Evolutionary conservation across 2,329 filamentous ascomycete genomes (phyloP).

Genomic region (Monosporascus cannonballus): DNA sequence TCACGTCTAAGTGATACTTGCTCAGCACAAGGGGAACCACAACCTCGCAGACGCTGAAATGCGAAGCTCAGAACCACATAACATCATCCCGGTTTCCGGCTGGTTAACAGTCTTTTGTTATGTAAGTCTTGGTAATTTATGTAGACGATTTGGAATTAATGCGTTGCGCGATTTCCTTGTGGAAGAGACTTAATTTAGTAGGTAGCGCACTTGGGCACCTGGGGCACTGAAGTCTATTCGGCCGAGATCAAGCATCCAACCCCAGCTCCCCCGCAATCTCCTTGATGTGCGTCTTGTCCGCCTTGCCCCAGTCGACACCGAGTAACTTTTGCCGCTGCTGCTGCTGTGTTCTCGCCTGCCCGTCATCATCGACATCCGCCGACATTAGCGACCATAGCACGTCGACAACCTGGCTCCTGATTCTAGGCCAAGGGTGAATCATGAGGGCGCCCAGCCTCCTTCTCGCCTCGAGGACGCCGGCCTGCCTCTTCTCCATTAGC

Average conservation of each 20-base stretch:
- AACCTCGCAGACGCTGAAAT: too few species aligned
- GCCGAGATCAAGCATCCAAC: conserved; percentile 15
- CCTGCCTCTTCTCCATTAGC: conserved; percentile 28
- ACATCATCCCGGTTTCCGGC: too few species aligned
- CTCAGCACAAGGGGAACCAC: not conserved
- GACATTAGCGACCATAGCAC: conserved; percentile 47
- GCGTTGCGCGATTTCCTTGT: not conserved
- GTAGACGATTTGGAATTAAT: not conserved
- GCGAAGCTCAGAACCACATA: too few species aligned
- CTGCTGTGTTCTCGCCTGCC: conserved; percentile 9
- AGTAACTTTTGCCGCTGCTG: conserved; percentile 31
- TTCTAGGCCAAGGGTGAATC: conserved; percentile 74
- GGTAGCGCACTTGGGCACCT: too few species aligned
- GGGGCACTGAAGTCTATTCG: not conserved
- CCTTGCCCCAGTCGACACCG: conserved; percentile 52
- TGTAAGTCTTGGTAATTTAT: not conserved
- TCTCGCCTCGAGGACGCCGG: conserved; percentile 47
- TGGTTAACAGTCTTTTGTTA: not conserved
- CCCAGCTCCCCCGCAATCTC: conserved; percentile 36
- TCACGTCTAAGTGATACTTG: not conserved
- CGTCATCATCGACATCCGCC: conserved; percentile 19
- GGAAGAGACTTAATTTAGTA: too few species aligned
- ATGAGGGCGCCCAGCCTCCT: conserved; percentile 69
- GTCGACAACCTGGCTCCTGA: conserved; percentile 55
- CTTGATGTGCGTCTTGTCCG: conserved; percentile 41